Evolutionary conservation across 352 stramenopile genomes (phyloP), one percentile per base, ranked within the genome.

Genomic region (Pythium sp.): DNA sequence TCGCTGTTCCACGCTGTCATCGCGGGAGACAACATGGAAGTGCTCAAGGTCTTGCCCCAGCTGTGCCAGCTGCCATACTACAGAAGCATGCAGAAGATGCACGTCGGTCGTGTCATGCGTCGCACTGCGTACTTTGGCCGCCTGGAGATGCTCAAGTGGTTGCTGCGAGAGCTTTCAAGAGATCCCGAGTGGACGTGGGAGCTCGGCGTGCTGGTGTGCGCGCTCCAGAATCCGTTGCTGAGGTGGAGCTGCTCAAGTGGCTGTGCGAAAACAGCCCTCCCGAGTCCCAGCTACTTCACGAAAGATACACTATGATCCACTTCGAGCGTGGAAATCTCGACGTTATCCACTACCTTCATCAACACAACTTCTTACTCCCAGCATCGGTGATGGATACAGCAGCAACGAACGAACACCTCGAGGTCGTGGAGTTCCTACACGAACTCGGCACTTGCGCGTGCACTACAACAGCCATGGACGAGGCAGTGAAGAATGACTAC

Each of bases 51-150:
- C 9, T 22, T 62, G 30, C 32, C 34, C 34, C 22, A 34, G n/a
- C n/a, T 62, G 34, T 22, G 36, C 34, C n/a, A 51, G 24, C 32
- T 62, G 30, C 38, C 34, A 8, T 32, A 62, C 57, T 62, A 62
- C 24, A 32, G 11, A n/a, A 3, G 24, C 9, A 58, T 34, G 51
- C 51, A 24, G 3, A 20, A 14, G 51, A 58, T 58, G 51, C 28
- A n/a, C 24, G 7, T 36, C 3, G 28, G 22, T 8, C 57, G 51
- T 20, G 22, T 36, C 22, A 58, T 58, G 51, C 51, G 51, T 26
- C 36, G 51, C 14, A 24, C 51, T 18, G 51, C 22, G 7, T 58
- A 36, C 51, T 58, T 58, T 58, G 51, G 51, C 2, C 51, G 51
- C 9, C 24, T 58, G 22, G 51, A 58, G 3, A 58, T 58, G 24